Base-by-base conservation (phyloP, 176 grass and related monocot genomes). In the Secale cereale region DNA sequence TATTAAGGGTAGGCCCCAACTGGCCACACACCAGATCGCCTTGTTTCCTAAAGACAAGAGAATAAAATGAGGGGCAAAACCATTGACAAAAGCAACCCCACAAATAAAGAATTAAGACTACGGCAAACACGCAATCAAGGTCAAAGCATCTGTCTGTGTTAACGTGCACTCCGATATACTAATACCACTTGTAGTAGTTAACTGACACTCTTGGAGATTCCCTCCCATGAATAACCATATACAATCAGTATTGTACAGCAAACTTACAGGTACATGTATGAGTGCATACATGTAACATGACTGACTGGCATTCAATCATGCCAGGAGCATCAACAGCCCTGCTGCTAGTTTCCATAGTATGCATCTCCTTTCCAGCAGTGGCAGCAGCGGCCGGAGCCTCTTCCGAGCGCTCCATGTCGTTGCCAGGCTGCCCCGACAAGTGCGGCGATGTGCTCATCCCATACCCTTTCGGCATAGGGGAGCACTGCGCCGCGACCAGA, bases 341-440 rank as follows among this genome's bases (percentile, higher is more conserved):
- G 10, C 37, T 77, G 10, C 17, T 57, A 30, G 10, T 72, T 33
- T 36, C 40, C 66, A 59, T 72, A 30, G 32, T 73, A 39, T 14
- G n/a, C 56, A 61, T 83, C 56, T 61, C 23, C 12, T 46, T 63
- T 46, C 6, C 10, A 63, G 56, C 3, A 23, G 4, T 31, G 36
- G 45, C 13, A 19, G 30, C 20, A 59, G 25, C 19, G 0, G 28
- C 59, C 27, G 29, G 20, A 25, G 63, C 41, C 12, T 69, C 79
- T 56, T 81, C 64, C 2, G 1, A 12, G 3, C 28, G 0, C 30
- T 7, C 65, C 20, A 22, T 74, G 19, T 83, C 81, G 27, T 17
- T 63, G 39, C 81, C 69, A 12, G 71, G 71, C 13, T 84, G 82
- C 59, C 71, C 71, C 2, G 59, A 84, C 29, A 84, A 36, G 82